Evolutionary conservation across 202 grass and related monocot species (phyloP).

Genomic region (Schoenoplectus tabernaemontani): DNA sequence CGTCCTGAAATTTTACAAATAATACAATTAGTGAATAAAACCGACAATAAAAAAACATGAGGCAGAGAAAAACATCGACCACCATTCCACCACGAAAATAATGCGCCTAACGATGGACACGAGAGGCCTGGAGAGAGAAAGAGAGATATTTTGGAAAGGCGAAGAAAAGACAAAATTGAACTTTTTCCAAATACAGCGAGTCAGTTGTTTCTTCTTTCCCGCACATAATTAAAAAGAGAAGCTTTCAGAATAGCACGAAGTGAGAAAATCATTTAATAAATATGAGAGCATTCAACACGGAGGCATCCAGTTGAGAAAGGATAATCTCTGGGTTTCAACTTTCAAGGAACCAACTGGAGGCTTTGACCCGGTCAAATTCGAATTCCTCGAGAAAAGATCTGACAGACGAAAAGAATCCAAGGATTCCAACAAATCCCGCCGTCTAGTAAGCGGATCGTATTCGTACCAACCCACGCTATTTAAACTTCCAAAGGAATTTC

Average conservation of each 20-base stretch:
- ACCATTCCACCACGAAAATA: not conserved
- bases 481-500: constrained; percentile 3
- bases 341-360: constrained; percentile 10
- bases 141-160: not conserved
- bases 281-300: constrained; percentile 7
- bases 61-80: not conserved
- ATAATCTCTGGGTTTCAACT: not conserved
- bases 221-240: not conserved
- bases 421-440: constrained; percentile 11
- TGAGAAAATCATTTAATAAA: not conserved
- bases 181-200: constrained; percentile 23
- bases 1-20: constrained; percentile 20
- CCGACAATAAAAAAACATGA: no score
- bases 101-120: not conserved
- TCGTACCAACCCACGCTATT: constrained; percentile 20
- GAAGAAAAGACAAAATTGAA: constrained; percentile 11
- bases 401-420: constrained; percentile 24
- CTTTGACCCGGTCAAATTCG: constrained; percentile 30
- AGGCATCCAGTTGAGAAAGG: not conserved
- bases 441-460: not conserved
- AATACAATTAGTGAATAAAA: not conserved
- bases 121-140: constrained; percentile 18
- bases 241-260: not conserved
- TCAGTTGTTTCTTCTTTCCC: constrained; percentile 16
- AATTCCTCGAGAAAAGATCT: constrained; percentile 12